Conservation (phyloP, 352 stramenopile species). For the Phytophthora litchii region DNA sequence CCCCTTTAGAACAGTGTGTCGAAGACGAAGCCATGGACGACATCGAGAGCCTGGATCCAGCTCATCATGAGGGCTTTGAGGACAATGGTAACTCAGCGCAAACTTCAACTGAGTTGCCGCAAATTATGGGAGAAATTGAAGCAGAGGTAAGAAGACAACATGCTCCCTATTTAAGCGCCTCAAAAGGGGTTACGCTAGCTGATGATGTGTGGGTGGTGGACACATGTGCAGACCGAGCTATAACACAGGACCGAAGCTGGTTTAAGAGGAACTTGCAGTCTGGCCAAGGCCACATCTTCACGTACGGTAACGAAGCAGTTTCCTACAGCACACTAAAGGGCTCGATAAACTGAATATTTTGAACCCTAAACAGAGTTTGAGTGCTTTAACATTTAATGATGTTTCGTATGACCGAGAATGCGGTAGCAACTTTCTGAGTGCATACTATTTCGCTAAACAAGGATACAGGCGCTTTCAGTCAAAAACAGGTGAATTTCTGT, state of each 20-base stretch:
- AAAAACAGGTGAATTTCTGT: constrained; percentile 2
- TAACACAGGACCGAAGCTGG: not conserved
- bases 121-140: constrained; percentile 10
- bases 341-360: constrained; percentile 12
- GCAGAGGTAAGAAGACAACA: constrained; percentile 12
- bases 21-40: constrained; percentile 3
- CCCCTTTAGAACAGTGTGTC: not conserved
- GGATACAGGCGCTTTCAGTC: constrained; percentile 12
- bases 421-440: constrained; percentile 14
- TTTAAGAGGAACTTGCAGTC: not conserved
- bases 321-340: not conserved
- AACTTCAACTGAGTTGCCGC: not conserved
- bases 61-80: not conserved
- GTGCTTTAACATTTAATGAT: constrained; percentile 8
- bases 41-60: constrained; percentile 1
- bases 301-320: not conserved
- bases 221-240: too few relatives aligned
- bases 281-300: not conserved
- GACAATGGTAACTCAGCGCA: not conserved
- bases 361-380: constrained; percentile 7
- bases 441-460: constrained; percentile 19
- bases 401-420: constrained; percentile 10
- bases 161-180: constrained; percentile 1
- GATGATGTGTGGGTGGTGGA: not conserved
- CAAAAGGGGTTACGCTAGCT: not conserved